Conservation (phyloP, 2,329 filamentous ascomycete genomes). For the Hypoxylon sp. region DNA sequence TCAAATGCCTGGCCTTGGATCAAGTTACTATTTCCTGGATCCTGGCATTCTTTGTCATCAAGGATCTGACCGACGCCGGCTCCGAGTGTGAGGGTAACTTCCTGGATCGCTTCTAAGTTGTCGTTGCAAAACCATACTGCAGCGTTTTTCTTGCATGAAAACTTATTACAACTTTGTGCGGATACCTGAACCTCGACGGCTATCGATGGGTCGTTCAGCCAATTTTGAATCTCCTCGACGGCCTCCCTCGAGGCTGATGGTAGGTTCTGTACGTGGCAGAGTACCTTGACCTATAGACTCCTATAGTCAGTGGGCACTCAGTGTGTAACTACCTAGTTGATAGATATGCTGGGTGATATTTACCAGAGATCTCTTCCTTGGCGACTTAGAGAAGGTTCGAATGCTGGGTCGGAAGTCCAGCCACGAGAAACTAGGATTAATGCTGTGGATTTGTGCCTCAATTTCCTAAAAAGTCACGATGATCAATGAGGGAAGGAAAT, state of each 20-base stretch:
- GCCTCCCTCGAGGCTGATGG: slow-evolving; percentile 11
- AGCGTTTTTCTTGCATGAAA: slow-evolving; percentile 17
- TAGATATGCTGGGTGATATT: not conserved
- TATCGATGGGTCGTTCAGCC: slow-evolving; percentile 13
- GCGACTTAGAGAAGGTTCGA: not conserved
- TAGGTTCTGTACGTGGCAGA: slow-evolving; percentile 35
- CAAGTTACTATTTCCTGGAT: slow-evolving; percentile 9
- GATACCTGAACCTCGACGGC: slow-evolving; percentile 2
- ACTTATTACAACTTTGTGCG: slow-evolving; percentile 20
- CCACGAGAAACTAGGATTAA: slow-evolving; percentile 33
- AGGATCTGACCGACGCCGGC: slow-evolving; percentile 14
- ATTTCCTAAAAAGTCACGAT: slow-evolving; percentile 27
- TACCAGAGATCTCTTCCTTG: slow-evolving; percentile 9
- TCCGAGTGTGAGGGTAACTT: slow-evolving; percentile 22
- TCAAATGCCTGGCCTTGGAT: slow-evolving; percentile 36
- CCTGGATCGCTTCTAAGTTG: slow-evolving; percentile 19
- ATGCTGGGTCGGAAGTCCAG: slow-evolving; percentile 15
- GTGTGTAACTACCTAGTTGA: not conserved
- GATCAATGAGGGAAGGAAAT: not conserved
- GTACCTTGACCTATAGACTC: slow-evolving; percentile 19
- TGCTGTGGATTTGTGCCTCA: slow-evolving; percentile 24
- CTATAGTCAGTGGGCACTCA: not conserved
- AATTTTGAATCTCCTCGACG: slow-evolving; percentile 18
- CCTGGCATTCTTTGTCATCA: slow-evolving; percentile 9
- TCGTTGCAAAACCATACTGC: slow-evolving; percentile 40